Base-by-base conservation (phyloP, 139 green algal genomes). In the Axilococcus clingmanii region DNA sequence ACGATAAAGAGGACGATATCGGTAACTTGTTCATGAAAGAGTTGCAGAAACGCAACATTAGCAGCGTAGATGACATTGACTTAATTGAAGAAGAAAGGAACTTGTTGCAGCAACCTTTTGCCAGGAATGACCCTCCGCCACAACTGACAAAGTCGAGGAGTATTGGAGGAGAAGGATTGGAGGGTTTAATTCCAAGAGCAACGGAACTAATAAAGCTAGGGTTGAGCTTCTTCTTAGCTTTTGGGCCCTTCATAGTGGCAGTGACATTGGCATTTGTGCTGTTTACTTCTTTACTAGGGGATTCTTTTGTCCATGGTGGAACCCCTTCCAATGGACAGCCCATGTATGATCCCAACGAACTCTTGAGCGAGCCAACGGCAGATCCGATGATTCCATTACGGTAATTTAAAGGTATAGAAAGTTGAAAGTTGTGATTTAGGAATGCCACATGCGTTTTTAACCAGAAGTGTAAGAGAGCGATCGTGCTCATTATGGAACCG, bases 191-290 rank as follows among this genome's bases (percentile, higher is more conserved):
- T 20, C 68, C 73, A 1, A 71, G 82, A 19, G 78, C 48, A 3
- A 55, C 51, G 4, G 48, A 73, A 64, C 69, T 91, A 32, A 11
- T 86, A 4, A 71, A 80, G 57, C 76, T 93, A 29, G 83, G 83
- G 20, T 59, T 66, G 6, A 52, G 36, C 14, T 76, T 89, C 30
- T 87, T 80, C 50, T 61, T 91, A n/a, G 73, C 53, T 23, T 93
- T 93, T 46, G 49, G 65, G 4, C 83, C 83, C n/a, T 79, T 85
- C 54, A 82, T 92, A 22, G 16, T 76, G 1, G 63, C 55, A 14
- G 66, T 79, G 29, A 57, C 54, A 24, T 11, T 74, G 16, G 31
- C 77, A 0, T 86, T 79, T 41, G 59, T 31, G 19, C 14, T 20
- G 48, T 16, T 57, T n/a, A 55, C 40, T 59, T 73, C n/a, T 66